phyloP scores from a whole-genome alignment of 202 grass and related monocot species.

The Sporobolus alterniflorus region DNA sequence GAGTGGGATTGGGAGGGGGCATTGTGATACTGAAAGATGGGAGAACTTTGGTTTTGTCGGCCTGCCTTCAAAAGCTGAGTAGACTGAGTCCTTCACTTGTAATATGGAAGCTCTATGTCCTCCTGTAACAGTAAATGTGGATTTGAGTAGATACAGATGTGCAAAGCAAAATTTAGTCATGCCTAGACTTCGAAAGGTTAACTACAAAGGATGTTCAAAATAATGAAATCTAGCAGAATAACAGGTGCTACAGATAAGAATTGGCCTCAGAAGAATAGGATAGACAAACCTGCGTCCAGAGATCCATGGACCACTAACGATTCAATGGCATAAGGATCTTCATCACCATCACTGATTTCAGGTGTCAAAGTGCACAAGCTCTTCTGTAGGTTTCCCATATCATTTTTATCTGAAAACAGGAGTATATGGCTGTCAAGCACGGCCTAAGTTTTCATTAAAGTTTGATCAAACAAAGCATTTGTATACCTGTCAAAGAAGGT shows the following conservation, averaged over 20 bases:
- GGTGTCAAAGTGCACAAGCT: slow-evolving; percentile 61
- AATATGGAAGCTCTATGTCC: slow-evolving; percentile 56
- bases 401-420: slow-evolving; percentile 45
- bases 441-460: background rate
- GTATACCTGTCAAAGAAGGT: slow-evolving; percentile 71
- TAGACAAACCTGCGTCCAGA: slow-evolving; percentile 64
- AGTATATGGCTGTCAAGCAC: background rate
- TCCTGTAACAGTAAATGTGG: slow-evolving; percentile 44
- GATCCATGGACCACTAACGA: slow-evolving; percentile 75
- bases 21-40: slow-evolving; percentile 65
- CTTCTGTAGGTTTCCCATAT: slow-evolving; percentile 52
- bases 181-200: slow-evolving; percentile 1
- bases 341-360: slow-evolving; percentile 66
- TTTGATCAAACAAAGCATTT: background rate
- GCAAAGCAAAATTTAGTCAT: background rate
- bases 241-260: background rate
- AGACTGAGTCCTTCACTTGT: slow-evolving; percentile 61
- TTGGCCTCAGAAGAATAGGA: background rate
- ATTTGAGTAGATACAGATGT: slow-evolving; percentile 10
- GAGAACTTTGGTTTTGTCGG: slow-evolving; percentile 61
- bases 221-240: background rate
- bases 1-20: slow-evolving; percentile 75
- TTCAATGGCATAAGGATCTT: slow-evolving; percentile 81
- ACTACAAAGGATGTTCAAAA: background rate
- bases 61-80: slow-evolving; percentile 39